phyloP scores from a whole-genome alignment of 495 filamentous ascomycete genomes.

The Hamigera avellanea region DNA sequence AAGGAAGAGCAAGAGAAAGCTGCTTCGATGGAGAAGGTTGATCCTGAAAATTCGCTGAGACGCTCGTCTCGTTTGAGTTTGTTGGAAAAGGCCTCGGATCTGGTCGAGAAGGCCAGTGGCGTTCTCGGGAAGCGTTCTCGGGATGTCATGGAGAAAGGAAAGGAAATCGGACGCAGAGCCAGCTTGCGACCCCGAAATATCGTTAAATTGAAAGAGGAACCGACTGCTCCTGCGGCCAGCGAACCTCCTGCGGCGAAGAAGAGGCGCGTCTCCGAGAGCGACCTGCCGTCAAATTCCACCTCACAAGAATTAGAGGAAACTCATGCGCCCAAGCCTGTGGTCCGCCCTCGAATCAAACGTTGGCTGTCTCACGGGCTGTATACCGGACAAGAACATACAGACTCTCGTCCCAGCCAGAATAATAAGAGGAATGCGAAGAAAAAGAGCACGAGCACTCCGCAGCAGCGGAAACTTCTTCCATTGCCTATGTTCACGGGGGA shows the following conservation, averaged over 20 bases:
- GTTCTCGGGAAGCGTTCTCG: conserved; percentile 46
- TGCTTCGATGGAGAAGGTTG: conserved; percentile 5
- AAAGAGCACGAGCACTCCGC: conserved; percentile 27
- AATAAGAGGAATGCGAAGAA: conserved; percentile 37
- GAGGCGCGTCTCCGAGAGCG: conserved; percentile 37
- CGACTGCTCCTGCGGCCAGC: conserved; percentile 6
- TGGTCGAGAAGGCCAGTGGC: conserved; percentile 30
- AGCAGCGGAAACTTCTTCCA: conserved; percentile 42
- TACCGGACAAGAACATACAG: conserved; percentile 65
- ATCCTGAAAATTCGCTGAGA: conserved; percentile 12
- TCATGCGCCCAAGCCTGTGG: conserved; percentile 23
- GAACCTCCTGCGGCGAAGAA: conserved; percentile 34
- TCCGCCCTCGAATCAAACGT: conserved; percentile 42
- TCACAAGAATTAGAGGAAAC: conserved; percentile 28
- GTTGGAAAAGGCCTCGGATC: conserved; percentile 30
- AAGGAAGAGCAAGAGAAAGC: conserved; percentile 21
- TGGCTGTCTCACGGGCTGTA: conserved; percentile 83
- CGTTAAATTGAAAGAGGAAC: conserved; percentile 20
- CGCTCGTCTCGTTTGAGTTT: conserved; percentile 31
- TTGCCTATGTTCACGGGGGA: conserved; percentile 57
- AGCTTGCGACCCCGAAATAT: conserved; percentile 29
- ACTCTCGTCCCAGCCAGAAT: conserved; percentile 52
- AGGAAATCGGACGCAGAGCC: conserved; percentile 27
- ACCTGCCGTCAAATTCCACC: conserved; percentile 30
- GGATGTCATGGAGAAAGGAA: conserved; percentile 29